phyloP scores from a whole-genome alignment of 2,329 filamentous ascomycete genomes.

The Diatrype stigma region DNA sequence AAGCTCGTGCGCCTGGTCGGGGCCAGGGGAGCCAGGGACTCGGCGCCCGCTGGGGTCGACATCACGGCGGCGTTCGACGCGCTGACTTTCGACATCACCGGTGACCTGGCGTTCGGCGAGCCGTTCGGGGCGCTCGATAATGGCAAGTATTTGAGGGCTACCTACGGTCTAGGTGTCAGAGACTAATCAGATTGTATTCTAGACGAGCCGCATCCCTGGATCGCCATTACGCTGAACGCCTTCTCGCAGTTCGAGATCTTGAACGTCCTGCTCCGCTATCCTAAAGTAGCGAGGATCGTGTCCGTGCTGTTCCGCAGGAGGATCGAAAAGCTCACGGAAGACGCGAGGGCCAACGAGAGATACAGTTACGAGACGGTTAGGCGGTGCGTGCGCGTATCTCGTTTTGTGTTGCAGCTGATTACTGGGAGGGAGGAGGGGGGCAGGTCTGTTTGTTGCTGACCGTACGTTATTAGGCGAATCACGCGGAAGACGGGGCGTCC shows the following conservation, averaged over 20 bases:
- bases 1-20: constrained; percentile 11
- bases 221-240: constrained; percentile 11
- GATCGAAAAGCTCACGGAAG: constrained; percentile 9
- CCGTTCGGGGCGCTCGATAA: constrained; percentile 13
- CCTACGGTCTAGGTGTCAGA: not conserved
- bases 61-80: constrained; percentile 6
- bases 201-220: constrained; percentile 20
- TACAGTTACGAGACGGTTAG: constrained; percentile 13
- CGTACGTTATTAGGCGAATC: constrained; percentile 13
- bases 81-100: constrained; percentile 20
- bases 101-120: constrained; percentile 18
- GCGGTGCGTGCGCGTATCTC: constrained; percentile 11
- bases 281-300: constrained; percentile 10
- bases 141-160: constrained; percentile 10
- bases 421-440: too few species aligned
- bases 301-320: constrained; percentile 5
- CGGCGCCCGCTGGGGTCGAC: constrained; percentile 8
- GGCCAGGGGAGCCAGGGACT: constrained; percentile 1
- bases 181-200: not conserved
- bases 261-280: constrained; percentile 19
- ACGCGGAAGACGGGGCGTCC: constrained; percentile 7
- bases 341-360: constrained; percentile 12
- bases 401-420: too few species aligned
- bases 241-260: constrained; percentile 14
- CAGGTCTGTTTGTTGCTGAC: not conserved